Evolutionary conservation across 805 yeast species (phyloP).

Genomic region (Scheffersomyces ergatensis): DNA sequence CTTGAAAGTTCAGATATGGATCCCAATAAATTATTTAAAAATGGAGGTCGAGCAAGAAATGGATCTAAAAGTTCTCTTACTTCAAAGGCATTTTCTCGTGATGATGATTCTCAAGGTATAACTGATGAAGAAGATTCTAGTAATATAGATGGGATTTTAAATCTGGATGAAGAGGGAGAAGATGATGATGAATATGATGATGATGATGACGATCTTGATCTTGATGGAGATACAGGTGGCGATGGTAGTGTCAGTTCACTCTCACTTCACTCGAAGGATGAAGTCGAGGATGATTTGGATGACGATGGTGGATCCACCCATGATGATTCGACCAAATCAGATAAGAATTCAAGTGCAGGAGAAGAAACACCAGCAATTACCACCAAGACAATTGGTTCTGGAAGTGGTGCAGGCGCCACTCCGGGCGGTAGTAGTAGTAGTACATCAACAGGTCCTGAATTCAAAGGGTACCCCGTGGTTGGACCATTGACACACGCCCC

Average conservation of each 20-base stretch:
- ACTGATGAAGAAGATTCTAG: neutral
- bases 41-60: conserved; percentile 5
- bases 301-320: conserved; percentile 16
- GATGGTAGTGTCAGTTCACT: conserved; percentile 9
- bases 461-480: conserved; percentile 36
- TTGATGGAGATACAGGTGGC: conserved; percentile 15
- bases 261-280: conserved; percentile 14
- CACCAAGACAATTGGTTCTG: conserved; percentile 4
- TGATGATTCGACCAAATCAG: conserved; percentile 6
- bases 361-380: conserved; percentile 1
- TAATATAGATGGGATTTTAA: neutral
- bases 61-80: conserved; percentile 5
- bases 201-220: conserved; percentile 9
- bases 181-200: conserved; percentile 22
- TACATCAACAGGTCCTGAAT: conserved; percentile 6
- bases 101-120: neutral
- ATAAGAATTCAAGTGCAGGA: conserved; percentile 2
- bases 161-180: conserved; percentile 6
- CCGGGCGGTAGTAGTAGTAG: conserved; percentile 4
- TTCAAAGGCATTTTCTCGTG: neutral
- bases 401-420: neutral
- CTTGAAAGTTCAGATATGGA: conserved; percentile 18
- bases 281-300: conserved; percentile 12
- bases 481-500: conserved; percentile 52
- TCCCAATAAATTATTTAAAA: conserved; percentile 8